Evolutionary conservation across 2,329 filamentous ascomycete species (phyloP).

Genomic region (Clonostachys byssicola): DNA sequence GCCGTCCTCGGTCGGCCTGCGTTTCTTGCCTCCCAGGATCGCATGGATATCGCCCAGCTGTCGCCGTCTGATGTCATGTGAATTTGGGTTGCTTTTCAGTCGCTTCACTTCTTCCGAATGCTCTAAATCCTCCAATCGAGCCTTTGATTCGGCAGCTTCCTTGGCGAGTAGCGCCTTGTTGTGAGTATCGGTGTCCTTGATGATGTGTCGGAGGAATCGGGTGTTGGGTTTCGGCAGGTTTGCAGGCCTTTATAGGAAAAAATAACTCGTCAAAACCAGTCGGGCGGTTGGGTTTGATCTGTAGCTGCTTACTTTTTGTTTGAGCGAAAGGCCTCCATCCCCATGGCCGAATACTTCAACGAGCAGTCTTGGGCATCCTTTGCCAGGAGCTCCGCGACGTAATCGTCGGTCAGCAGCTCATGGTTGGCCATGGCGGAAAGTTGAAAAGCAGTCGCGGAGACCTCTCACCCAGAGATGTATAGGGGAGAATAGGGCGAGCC

Average conservation of each 20-base stretch:
- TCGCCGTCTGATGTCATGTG: constrained; percentile 47
- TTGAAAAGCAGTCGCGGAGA: too few relatives aligned
- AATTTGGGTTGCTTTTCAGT: constrained; percentile 36
- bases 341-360: constrained; percentile 69
- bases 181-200: constrained; percentile 82
- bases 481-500: too few relatives aligned
- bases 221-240: constrained; percentile 86
- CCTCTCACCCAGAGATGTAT: too few relatives aligned
- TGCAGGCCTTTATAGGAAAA: constrained; percentile 42
- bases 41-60: constrained; percentile 59
- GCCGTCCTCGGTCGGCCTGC: constrained; percentile 7
- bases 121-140: constrained; percentile 62
- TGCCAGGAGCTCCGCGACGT: constrained; percentile 74
- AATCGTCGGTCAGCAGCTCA: constrained; percentile 66
- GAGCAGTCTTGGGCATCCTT: constrained; percentile 75
- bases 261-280: neutral
- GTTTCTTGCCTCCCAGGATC: constrained; percentile 44
- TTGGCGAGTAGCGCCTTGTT: constrained; percentile 83
- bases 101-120: constrained; percentile 37
- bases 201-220: constrained; percentile 80
- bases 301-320: constrained; percentile 33
- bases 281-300: neutral
- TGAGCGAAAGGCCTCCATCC: constrained; percentile 59
- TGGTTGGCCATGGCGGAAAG: constrained; percentile 31
- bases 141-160: constrained; percentile 74